Evolutionary conservation across 371 early-diverging fungal species (phyloP), one percentile per base, ranked within the genome.

Genomic region (Apophysomyces variabilis): DNA sequence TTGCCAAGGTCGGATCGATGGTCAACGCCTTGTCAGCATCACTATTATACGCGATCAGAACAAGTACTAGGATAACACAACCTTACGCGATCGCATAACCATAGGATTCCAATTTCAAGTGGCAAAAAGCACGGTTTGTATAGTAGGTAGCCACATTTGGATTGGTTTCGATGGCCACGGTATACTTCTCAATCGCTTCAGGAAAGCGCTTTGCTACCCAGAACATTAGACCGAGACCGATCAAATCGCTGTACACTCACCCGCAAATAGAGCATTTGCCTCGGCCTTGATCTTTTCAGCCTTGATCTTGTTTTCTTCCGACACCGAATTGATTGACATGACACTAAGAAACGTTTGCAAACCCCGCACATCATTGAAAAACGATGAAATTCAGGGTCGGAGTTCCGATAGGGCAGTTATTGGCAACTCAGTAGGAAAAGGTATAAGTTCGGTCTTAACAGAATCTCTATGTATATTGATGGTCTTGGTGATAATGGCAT

Each of bases 41-140:
- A 11, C 87, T 88, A 61, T 26, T 35, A 38, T 39, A 66, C 21
- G 36, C 32, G 44, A 57, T 58, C 36, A 62, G 57, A 41, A 61
- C 65, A 12, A 62, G 38, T n/a, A 66, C 12, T 66, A 35, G 18
- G 13, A 18, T 21, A 64, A 54, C 56, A 39, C 32, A 26, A 26
- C 32, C 84, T 60, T 85, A 89, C 89, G 83, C 71, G 69, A 95
- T 91, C 45, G 96, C 96, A 60, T 91, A 91, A 7, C 95, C 97
- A 77, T 95, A 97, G 58, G 90, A 88, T 77, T 98, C 98, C 13
- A 90, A 75, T 59, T 90, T 87, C 18, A 95, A 85, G 76, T 96
- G 89, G 46, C 95, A 95, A 67, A 96, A 91, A 4, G 97, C 95
- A 36, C 99, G 87, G 76, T 99, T 99, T 37, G 95, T 86, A 68